These are phyloP conservation scores for Polychytrium aggregatum DNA, from an alignment of 192 early-diverging fungal genomes.

Conservation along the genomic window DNA sequence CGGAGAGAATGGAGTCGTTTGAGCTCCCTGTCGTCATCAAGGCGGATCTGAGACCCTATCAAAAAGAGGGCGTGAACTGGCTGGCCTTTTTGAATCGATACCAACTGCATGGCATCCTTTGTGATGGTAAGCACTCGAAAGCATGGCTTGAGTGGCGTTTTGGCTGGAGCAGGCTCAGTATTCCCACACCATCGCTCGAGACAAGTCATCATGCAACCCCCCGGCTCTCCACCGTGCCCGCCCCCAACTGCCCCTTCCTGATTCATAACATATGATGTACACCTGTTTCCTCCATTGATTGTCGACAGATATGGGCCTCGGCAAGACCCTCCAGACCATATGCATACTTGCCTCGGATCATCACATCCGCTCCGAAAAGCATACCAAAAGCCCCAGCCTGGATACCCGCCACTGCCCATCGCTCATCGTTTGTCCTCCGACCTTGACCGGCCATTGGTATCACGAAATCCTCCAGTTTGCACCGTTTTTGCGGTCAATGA, in stretches of 20 bases:
- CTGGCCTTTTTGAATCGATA: conserved; percentile 94
- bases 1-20: conserved; percentile 77
- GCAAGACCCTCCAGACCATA: conserved; percentile 95
- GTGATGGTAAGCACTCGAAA: conserved; percentile 57
- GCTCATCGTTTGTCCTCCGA: conserved; percentile 91
- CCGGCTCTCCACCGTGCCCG: too few relatives aligned
- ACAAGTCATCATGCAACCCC: too few relatives aligned
- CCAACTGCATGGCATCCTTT: conserved; percentile 92
- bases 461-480: conserved; percentile 83
- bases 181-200: too few relatives aligned
- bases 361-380: conserved; percentile 49
- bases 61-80: conserved; percentile 98
- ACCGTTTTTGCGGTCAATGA: conserved; percentile 59
- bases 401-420: conserved; percentile 66
- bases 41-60: conserved; percentile 88
- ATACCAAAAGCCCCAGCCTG: conserved; percentile 36
- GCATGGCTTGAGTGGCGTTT: neutral
- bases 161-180: too few relatives aligned
- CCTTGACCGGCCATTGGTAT: conserved; percentile 91
- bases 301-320: conserved; percentile 99
- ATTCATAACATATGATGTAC: neutral
- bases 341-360: conserved; percentile 91
- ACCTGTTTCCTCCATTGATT: neutral
- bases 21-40: conserved; percentile 80
- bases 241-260: too few relatives aligned